Percentiles rank a stretch among this genome's conserved stretches.
Conservation (phyloP, 2,329 filamentous ascomycete genomes). For the Hypoxylon sp. region DNA sequence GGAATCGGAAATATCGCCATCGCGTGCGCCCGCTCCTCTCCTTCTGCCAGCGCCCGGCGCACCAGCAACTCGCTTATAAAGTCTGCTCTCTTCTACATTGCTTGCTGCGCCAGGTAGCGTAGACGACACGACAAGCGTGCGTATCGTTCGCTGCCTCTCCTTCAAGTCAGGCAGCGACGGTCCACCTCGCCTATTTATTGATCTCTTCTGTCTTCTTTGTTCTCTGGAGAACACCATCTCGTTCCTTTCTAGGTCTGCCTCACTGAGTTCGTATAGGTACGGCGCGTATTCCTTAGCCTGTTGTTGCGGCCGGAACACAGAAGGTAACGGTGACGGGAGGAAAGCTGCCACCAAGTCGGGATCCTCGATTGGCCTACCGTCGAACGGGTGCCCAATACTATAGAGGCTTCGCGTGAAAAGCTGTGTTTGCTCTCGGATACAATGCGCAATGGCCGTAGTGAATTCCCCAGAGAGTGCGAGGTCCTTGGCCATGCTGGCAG, state of each 20-base stretch:
- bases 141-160: conserved; percentile 91
- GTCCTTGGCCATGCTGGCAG: conserved; percentile 88
- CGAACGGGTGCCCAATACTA: conserved; percentile 93
- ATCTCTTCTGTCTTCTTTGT: conserved; percentile 93
- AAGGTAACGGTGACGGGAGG: conserved; percentile 84
- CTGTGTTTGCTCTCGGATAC: conserved; percentile 95
- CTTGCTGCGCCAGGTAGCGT: conserved; percentile 89
- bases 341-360: conserved; percentile 89
- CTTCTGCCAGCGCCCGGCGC: conserved; percentile 68
- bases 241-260: conserved; percentile 89
- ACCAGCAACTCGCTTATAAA: conserved; percentile 84
- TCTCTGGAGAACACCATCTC: conserved; percentile 95
- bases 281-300: conserved; percentile 95
- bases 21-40: conserved; percentile 66
- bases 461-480: conserved; percentile 95
- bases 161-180: conserved; percentile 96
- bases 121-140: conserved; percentile 91
- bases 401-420: conserved; percentile 95
- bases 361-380: conserved; percentile 93
- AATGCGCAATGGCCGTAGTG: conserved; percentile 96
- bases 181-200: conserved; percentile 92
- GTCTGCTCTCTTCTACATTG: conserved; percentile 84
- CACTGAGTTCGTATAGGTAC: conserved; percentile 93
- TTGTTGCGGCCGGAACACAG: conserved; percentile 90
- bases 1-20: conserved; percentile 86